Evolutionary conservation across 75 land plant genomes (phyloP).

Genomic region (Pinus albicaulis): DNA sequence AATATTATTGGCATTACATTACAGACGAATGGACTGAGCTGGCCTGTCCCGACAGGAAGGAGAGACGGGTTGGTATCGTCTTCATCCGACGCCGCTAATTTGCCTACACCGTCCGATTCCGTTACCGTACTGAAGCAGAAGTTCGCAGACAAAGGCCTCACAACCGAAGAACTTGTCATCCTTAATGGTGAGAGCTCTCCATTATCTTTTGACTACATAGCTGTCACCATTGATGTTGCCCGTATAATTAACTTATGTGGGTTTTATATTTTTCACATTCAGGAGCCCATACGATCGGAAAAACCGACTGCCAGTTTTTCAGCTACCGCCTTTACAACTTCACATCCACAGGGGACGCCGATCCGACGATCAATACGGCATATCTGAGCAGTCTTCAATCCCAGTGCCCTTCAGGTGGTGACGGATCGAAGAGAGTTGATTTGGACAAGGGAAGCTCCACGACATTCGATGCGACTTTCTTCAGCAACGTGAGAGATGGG

Average conservation of each 20-base stretch:
- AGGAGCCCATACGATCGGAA: constrained; percentile 66
- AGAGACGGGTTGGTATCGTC: constrained; percentile 12
- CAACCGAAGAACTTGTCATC: constrained; percentile 9
- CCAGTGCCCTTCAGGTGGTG: constrained; percentile 34
- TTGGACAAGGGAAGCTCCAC: constrained; percentile 44
- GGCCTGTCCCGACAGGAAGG: constrained; percentile 15
- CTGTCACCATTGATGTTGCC: no score
- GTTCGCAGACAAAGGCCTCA: constrained; percentile 12
- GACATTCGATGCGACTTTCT: constrained; percentile 47
- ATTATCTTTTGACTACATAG: no score
- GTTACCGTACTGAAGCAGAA: background rate
- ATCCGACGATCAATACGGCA: constrained; percentile 41
- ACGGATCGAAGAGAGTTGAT: constrained; percentile 28
- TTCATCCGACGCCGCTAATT: background rate
- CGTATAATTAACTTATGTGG: no score
- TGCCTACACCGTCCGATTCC: background rate
- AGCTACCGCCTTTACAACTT: constrained; percentile 65
- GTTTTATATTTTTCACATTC: no score
- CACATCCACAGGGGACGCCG: constrained; percentile 44
- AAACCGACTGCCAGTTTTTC: constrained; percentile 60
- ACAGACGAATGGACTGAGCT: constrained; percentile 21
- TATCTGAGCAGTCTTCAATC: constrained; percentile 27
- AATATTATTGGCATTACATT: no score
- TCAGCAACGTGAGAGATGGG: constrained; percentile 51
- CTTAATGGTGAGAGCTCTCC: constrained; percentile 25